Evolutionary conservation across 768 basidiomycete species (phyloP).

Genomic region (Suillus occidentalis): DNA sequence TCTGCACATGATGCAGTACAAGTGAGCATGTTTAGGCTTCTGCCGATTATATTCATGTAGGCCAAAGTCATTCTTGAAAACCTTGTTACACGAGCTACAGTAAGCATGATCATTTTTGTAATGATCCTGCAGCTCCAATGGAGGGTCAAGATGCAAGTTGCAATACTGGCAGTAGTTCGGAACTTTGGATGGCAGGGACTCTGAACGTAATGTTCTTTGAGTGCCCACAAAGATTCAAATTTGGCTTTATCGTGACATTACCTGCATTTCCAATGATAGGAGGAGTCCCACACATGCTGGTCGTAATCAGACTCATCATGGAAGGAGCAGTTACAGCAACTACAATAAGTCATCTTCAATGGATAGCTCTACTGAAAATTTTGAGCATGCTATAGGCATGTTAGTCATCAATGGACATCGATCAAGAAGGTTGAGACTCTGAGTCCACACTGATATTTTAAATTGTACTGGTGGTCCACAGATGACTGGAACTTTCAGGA

Average conservation of each 20-base stretch:
- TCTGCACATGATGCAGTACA: constrained; percentile 47
- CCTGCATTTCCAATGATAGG: constrained; percentile 45
- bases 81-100: constrained; percentile 41
- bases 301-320: constrained; percentile 21
- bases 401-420: neutral
- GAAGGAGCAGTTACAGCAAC: constrained; percentile 41
- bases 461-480: neutral
- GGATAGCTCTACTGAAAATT: neutral
- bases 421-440: too few relatives aligned
- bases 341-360: constrained; percentile 36
- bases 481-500: neutral
- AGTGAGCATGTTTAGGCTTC: constrained; percentile 28
- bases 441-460: too few relatives aligned
- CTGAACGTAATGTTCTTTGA: constrained; percentile 53
- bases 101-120: constrained; percentile 39
- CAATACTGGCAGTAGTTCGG: constrained; percentile 58
- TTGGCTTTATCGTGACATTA: constrained; percentile 40
- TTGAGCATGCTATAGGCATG: neutral
- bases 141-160: constrained; percentile 40
- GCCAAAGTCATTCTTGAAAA: constrained; percentile 41
- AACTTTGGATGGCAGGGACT: constrained; percentile 43
- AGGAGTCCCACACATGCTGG: constrained; percentile 38
- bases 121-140: constrained; percentile 40
- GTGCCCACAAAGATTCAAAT: constrained; percentile 38
- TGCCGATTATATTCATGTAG: constrained; percentile 52